Evolutionary conservation across 805 yeast species (phyloP), one percentile per base, ranked within the genome.

Genomic region (Candida manassasensis): DNA sequence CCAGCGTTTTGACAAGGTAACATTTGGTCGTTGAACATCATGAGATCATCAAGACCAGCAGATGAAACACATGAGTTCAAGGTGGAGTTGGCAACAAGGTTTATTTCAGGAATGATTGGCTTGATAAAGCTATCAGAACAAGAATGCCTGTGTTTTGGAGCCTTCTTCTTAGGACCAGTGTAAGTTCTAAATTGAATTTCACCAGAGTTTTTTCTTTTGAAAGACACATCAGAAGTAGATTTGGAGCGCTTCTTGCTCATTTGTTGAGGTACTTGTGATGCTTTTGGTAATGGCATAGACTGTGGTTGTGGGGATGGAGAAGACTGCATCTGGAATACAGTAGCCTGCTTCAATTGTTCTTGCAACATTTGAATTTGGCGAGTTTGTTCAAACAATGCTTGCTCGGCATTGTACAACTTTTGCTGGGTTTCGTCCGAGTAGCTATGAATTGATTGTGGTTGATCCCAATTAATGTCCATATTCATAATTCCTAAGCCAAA

Each of bases 401-500:
- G 52, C 35, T 45, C 45, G 42, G 47, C 44, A 27, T 42, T 48
- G 18, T 21, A 41, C 16, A 41, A 33, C 37, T 45, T 37, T 36
- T 38, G 38, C 32, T 35, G 37, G 16, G 16, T 13, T 24, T 32
- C 27, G 16, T 22, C 27, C 15, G 21, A 16, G n/a, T 22, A 9
- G 14, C 29, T 14, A 22, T 15, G 12, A 13, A 13, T 11, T 9
- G 28, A 16, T 24, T 40, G 46, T 21, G 44, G 34, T 28, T 43
- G 46, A n/a, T 47, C 40, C 38, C 52, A 45, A 34, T 37, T 38
- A 10, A 39, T 39, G 40, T 50, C 57, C 39, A 54, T 34, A 34
- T 53, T 48, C 50, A 48, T 45, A 21, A 61, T 50, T 11, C 63
- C 65, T 38, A 59, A 54, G 8, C 63, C 66, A 19, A 54, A 35